phyloP scores from a whole-genome alignment of 2,329 filamentous ascomycete species.

The Pseudocercospora ulei region DNA sequence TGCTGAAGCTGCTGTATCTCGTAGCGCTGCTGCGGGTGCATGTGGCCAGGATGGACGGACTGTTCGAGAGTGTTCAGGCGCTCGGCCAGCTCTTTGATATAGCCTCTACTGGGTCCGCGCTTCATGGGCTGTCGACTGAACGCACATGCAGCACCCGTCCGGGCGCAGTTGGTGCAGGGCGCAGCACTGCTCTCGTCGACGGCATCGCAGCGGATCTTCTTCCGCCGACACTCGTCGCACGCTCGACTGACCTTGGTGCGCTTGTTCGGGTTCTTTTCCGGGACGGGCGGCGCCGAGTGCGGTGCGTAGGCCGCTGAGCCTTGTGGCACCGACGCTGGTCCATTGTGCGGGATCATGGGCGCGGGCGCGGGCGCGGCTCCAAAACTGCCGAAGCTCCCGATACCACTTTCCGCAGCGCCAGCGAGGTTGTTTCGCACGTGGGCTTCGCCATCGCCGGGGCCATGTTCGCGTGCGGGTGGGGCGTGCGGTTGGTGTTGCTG shows the following conservation, averaged over 20 bases:
- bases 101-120: slow-evolving; percentile 74
- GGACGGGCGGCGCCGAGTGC: slow-evolving; percentile 12
- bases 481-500: too few species aligned
- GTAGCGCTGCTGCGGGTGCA: slow-evolving; percentile 27
- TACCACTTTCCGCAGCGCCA: slow-evolving; percentile 10
- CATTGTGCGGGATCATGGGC: slow-evolving; percentile 9
- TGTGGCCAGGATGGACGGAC: slow-evolving; percentile 46
- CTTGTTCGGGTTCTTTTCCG: slow-evolving; percentile 42
- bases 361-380: slow-evolving; percentile 14
- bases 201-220: slow-evolving; percentile 82
- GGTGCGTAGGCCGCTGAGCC: slow-evolving; percentile 23
- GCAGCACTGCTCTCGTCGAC: slow-evolving; percentile 61
- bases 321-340: slow-evolving; percentile 14
- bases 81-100: slow-evolving; percentile 86
- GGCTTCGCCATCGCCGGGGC: too few species aligned
- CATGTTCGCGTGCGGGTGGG: too few species aligned
- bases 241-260: slow-evolving; percentile 78
- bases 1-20: slow-evolving; percentile 31
- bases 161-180: slow-evolving; percentile 64
- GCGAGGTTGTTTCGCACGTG: too few species aligned
- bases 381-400: slow-evolving; percentile 21
- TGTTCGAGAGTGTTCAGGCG: slow-evolving; percentile 73
- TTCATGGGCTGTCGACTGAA: slow-evolving; percentile 81
- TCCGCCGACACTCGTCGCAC: slow-evolving; percentile 79
- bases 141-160: slow-evolving; percentile 61